These are phyloP conservation scores for Kodamaea leandrae DNA, from an alignment of 805 yeast species.

Conservation along the genomic window DNA sequence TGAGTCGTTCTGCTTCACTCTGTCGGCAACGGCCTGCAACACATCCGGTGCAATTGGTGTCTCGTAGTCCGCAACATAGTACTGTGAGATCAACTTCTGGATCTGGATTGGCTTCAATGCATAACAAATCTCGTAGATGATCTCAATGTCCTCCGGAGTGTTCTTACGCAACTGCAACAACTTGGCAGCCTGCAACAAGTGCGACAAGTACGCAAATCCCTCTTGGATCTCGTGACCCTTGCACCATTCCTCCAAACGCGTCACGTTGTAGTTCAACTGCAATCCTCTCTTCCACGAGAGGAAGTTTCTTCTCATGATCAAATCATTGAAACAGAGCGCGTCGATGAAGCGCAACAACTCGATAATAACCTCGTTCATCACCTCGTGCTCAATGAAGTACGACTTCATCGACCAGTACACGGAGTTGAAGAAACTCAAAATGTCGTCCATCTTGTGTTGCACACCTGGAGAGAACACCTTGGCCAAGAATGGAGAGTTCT, in stretches of 20 bases:
- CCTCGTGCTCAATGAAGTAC: conserved; percentile 81
- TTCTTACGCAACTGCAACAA: conserved; percentile 87
- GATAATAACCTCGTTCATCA: conserved; percentile 76
- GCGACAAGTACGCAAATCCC: conserved; percentile 79
- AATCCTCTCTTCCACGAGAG: conserved; percentile 97
- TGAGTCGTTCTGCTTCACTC: conserved; percentile 60
- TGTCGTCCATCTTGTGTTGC: conserved; percentile 90
- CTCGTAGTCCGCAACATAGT: conserved; percentile 91
- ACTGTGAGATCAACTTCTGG: conserved; percentile 86
- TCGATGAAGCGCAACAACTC: conserved; percentile 86
- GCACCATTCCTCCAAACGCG: conserved; percentile 98
- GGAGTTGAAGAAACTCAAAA: conserved; percentile 81
- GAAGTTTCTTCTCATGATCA: conserved; percentile 91
- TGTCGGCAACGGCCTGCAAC: conserved; percentile 74
- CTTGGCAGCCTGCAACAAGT: conserved; percentile 89
- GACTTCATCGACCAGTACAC: conserved; percentile 93
- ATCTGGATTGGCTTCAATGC: conserved; percentile 93
- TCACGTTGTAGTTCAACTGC: conserved; percentile 93
- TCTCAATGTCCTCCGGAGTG: conserved; percentile 83
- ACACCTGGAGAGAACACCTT: conserved; percentile 73
- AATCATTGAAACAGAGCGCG: conserved; percentile 90
- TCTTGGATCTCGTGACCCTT: conserved; percentile 88
- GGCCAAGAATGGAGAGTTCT: conserved; percentile 73
- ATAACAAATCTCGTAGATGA: conserved; percentile 92
- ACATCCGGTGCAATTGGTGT: conserved; percentile 84